These are phyloP conservation scores for Talaromyces wortmannii DNA, from an alignment of 495 filamentous ascomycete genomes.

Conservation along the genomic window DNA sequence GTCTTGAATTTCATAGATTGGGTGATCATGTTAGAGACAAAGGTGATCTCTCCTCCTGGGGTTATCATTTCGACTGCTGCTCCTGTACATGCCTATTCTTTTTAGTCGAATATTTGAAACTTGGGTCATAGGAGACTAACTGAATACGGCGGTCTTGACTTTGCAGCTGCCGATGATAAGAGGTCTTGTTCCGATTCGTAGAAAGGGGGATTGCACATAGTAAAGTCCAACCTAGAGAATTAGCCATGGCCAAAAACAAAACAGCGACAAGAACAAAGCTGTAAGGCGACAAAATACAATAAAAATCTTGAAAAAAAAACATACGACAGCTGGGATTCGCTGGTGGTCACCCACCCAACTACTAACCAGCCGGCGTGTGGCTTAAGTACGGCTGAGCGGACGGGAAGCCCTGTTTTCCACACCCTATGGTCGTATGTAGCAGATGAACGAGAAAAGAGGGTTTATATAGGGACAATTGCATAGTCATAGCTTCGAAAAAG, in stretches of 20 bases:
- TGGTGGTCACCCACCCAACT: conserved; percentile 29
- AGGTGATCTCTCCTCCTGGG: conserved; percentile 74
- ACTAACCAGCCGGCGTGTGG: conserved; percentile 13
- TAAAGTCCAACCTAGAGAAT: conserved; percentile 63
- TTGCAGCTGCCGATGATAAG: conserved; percentile 52
- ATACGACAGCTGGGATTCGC: conserved; percentile 28
- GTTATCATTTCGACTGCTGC: conserved; percentile 83
- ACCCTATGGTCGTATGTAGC: conserved; percentile 8
- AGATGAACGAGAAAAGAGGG: background rate
- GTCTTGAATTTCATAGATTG: conserved; percentile 59
- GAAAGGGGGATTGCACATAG: conserved; percentile 94
- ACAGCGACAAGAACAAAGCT: background rate
- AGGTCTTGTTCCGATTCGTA: conserved; percentile 70
- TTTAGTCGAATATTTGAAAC: conserved; percentile 1
- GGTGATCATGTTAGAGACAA: conserved; percentile 66
- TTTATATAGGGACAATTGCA: background rate
- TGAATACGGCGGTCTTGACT: conserved; percentile 62
- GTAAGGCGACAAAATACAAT: background rate
- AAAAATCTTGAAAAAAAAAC: conserved; percentile 7
- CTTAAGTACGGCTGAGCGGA: conserved; percentile 18
- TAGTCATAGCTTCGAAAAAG: background rate
- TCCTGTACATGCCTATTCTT: conserved; percentile 64
- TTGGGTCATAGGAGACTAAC: conserved; percentile 17
- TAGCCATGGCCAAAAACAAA: background rate
- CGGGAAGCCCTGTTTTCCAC: conserved; percentile 12